Percentiles rank a stretch among this genome's conserved stretches.
phyloP scores from a whole-genome alignment of 2,329 filamentous ascomycete species.

The Coniochaeta sp. region DNA sequence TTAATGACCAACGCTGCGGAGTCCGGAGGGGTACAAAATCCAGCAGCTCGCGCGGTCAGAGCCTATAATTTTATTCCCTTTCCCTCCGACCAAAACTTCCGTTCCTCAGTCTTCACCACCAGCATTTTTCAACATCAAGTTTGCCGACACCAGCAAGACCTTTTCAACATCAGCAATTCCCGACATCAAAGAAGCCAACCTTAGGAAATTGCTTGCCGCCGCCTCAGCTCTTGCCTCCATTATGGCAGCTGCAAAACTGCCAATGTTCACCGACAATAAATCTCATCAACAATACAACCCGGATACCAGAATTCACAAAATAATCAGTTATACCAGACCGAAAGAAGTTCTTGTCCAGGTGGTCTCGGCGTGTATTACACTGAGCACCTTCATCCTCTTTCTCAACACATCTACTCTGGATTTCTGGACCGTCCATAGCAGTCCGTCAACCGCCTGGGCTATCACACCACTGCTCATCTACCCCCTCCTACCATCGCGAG shows the following conservation, averaged over 20 bases:
- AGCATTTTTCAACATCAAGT: neutral
- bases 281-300: neutral
- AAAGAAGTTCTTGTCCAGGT: neutral
- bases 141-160: neutral
- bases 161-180: neutral
- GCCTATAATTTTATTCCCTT: conserved; percentile 1
- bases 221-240: neutral
- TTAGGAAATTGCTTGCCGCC: neutral
- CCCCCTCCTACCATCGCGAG: neutral
- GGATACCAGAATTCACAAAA: neutral
- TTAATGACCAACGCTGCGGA: neutral
- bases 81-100: neutral
- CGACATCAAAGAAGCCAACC: neutral
- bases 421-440: neutral
- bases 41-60: neutral
- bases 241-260: neutral
- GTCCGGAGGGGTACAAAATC: neutral
- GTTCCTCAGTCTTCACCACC: neutral
- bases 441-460: conserved; percentile 1
- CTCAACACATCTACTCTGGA: neutral
- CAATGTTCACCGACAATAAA: conserved; percentile 2
- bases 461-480: neutral
- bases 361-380: neutral
- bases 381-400: neutral
- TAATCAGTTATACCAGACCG: neutral